These are phyloP conservation scores for Polytrichum commune DNA, from an alignment of 225 moss, liverwort and hornwort genomes.

Conservation along the genomic window DNA sequence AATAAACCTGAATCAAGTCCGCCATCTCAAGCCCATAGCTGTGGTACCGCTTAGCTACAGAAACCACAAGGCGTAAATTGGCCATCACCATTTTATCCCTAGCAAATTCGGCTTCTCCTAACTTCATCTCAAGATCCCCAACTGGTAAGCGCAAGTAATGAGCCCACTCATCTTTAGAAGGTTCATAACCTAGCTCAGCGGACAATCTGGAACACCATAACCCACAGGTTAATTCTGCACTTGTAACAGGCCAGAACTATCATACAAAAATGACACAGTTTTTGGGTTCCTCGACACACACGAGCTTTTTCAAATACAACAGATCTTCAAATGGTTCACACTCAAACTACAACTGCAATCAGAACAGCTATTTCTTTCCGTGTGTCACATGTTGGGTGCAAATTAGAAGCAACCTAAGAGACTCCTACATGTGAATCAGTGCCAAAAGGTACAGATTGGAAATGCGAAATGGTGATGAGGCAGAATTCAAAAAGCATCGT, in stretches of 20 bases:
- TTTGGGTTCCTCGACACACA: no score
- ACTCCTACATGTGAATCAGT: no score
- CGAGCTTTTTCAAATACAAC: no score
- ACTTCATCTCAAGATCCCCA: constrained; percentile 66
- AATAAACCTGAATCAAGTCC: constrained; percentile 86
- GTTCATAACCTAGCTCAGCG: constrained; percentile 68
- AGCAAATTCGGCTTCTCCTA: constrained; percentile 89
- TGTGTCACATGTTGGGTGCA: no score
- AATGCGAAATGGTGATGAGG: background rate
- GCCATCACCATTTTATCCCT: constrained; percentile 99
- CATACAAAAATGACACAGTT: no score
- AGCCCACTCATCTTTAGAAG: constrained; percentile 87
- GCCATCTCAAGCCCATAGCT: constrained; percentile 94
- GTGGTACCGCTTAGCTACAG: constrained; percentile 89
- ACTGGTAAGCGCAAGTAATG: constrained; percentile 54
- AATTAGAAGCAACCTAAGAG: no score
- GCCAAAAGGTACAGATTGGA: no score
- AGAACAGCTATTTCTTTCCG: no score
- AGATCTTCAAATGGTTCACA: no score
- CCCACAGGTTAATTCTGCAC: background rate
- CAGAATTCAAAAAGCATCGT: background rate
- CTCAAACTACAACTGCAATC: no score
- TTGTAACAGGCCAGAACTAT: no score
- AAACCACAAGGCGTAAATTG: constrained; percentile 94
- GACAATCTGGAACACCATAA: constrained; percentile 53